Conservation (phyloP, 2,329 filamentous ascomycete genomes). For the Didymella exigua region DNA sequence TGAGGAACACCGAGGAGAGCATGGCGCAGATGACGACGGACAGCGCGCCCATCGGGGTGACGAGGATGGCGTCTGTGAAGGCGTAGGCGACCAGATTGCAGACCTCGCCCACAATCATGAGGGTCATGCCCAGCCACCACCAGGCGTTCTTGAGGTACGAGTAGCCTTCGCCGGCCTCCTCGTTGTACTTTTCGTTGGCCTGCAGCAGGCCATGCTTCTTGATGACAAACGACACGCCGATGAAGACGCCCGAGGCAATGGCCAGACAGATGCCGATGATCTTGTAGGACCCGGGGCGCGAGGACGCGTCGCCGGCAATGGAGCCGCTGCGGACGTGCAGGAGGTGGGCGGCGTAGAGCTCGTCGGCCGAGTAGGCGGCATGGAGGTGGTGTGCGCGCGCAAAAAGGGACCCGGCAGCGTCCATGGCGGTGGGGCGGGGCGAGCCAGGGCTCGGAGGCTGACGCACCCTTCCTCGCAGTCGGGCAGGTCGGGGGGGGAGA, state of each 20-base stretch:
- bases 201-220: conserved; percentile 92
- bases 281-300: conserved; percentile 71
- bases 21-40: conserved; percentile 92
- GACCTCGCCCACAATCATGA: conserved; percentile 96
- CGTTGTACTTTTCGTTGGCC: conserved; percentile 95
- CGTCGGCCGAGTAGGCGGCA: neutral
- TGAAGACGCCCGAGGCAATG: conserved; percentile 86
- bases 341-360: conserved; percentile 46
- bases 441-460: conserved; percentile 19
- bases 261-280: conserved; percentile 85
- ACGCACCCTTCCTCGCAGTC: no score
- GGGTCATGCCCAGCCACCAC: conserved; percentile 95
- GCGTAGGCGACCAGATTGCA: conserved; percentile 98
- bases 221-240: conserved; percentile 91
- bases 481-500: conserved; percentile 13
- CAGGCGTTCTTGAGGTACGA: conserved; percentile 93
- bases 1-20: conserved; percentile 91
- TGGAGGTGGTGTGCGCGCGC: conserved; percentile 7
- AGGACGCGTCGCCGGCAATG: conserved; percentile 33
- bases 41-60: conserved; percentile 88
- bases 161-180: conserved; percentile 94
- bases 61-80: conserved; percentile 94
- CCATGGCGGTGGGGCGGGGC: conserved; percentile 48
- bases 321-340: conserved; percentile 55
- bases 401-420: conserved; percentile 45